Conservation (phyloP, 169 alveolate species). For the Cryptosporidium andersoni region DNA sequence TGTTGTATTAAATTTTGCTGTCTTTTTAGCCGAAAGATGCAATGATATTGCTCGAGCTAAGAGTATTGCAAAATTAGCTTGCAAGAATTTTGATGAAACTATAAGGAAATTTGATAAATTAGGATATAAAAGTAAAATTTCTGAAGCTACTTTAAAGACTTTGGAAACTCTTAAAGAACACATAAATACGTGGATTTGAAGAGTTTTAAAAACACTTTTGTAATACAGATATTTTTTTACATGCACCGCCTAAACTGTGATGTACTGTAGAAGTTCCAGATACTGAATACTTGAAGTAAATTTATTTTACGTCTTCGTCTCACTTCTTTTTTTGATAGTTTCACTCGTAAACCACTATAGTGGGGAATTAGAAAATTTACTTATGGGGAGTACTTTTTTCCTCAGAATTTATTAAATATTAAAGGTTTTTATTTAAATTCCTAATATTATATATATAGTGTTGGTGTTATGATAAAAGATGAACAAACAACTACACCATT, state of each 20-base stretch:
- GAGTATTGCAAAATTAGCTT: background rate
- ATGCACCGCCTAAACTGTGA: background rate
- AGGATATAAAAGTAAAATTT: background rate
- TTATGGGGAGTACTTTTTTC: no score
- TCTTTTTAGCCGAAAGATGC: constrained; percentile 35
- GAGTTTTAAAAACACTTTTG: constrained; percentile 3
- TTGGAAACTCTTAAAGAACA: background rate
- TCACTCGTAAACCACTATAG: no score
- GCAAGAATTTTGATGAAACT: background rate
- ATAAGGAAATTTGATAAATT: background rate
- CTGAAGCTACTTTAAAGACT: background rate
- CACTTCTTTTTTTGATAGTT: no score
- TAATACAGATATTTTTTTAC: background rate
- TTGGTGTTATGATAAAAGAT: no score
- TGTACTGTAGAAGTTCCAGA: no score
- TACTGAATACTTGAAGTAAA: no score
- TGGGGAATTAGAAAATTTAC: no score
- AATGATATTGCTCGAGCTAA: constrained; percentile 8
- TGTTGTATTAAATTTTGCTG: constrained; percentile 5
- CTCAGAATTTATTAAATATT: no score
- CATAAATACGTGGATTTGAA: background rate
- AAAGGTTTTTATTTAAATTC: no score
- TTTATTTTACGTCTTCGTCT: no score
- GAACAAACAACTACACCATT: no score
- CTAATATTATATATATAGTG: no score